Evolutionary conservation across 306 rosid species (phyloP).

Genomic region (Biancaea sappan): DNA sequence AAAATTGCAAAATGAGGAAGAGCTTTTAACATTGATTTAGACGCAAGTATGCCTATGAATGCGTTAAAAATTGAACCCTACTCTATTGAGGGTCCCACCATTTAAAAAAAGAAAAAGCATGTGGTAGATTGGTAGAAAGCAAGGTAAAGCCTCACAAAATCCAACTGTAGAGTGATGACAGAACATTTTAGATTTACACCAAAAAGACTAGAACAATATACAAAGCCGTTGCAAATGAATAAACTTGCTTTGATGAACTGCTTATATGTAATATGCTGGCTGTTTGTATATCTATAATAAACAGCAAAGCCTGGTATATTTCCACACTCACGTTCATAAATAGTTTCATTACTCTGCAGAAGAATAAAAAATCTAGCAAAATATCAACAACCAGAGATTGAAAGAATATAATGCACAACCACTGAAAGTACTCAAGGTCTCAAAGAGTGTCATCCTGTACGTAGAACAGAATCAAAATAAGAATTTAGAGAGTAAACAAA

Average conservation of each 20-base stretch:
- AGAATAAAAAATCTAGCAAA: slow-evolving; percentile 15
- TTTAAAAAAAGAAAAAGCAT: too few relatives aligned
- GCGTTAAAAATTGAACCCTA: not conserved
- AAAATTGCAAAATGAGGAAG: not conserved
- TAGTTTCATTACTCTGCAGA: slow-evolving; percentile 90
- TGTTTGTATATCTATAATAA: slow-evolving; percentile 89
- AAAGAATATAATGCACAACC: not conserved
- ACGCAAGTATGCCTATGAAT: not conserved
- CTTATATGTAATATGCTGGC: slow-evolving; percentile 88
- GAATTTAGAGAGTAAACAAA: slow-evolving; percentile 5
- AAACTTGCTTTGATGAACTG: slow-evolving; percentile 91
- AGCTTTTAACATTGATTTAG: not conserved
- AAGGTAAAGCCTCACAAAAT: slow-evolving; percentile 2
- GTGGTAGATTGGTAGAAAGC: not conserved
- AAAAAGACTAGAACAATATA: slow-evolving; percentile 23
- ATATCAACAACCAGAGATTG: not conserved
- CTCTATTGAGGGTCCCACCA: too few relatives aligned
- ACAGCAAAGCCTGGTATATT: slow-evolving; percentile 99
- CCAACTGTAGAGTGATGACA: not conserved
- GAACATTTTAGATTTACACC: slow-evolving; percentile 8
- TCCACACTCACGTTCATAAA: slow-evolving; percentile 97
- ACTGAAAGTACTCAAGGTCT: slow-evolving; percentile 11
- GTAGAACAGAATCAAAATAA: not conserved
- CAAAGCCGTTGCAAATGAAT: slow-evolving; percentile 17
- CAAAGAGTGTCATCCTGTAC: not conserved